These are phyloP conservation scores for Brassica incana DNA, from an alignment of 345 rosid species.

Conservation along the genomic window DNA sequence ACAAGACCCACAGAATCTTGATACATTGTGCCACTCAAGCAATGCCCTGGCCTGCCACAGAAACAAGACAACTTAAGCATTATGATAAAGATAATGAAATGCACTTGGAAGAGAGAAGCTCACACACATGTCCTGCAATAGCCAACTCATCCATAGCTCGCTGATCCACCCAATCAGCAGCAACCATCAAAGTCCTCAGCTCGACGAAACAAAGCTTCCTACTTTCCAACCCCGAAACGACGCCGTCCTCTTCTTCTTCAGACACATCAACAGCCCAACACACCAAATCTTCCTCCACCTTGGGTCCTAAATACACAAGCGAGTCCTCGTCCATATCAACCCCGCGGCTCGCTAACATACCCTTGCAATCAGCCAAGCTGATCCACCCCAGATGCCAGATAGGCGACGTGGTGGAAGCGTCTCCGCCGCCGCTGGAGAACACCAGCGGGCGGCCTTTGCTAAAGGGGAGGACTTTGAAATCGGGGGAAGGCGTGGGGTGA, in stretches of 20 bases:
- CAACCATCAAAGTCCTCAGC: slow-evolving; percentile 91
- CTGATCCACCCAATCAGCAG: slow-evolving; percentile 85
- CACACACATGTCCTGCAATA: slow-evolving; percentile 92
- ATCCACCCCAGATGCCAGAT: slow-evolving; percentile 86
- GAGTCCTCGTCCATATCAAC: slow-evolving; percentile 54
- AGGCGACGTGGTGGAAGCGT: slow-evolving; percentile 40
- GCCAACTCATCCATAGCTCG: slow-evolving; percentile 83
- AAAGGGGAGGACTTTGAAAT: slow-evolving; percentile 76
- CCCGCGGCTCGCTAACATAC: slow-evolving; percentile 46
- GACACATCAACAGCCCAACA: slow-evolving; percentile 83
- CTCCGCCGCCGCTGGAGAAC: slow-evolving; percentile 43
- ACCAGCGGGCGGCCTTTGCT: slow-evolving; percentile 83
- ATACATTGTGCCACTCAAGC: slow-evolving; percentile 74
- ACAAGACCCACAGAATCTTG: slow-evolving; percentile 80
- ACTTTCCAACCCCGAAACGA: slow-evolving; percentile 48
- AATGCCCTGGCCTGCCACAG: slow-evolving; percentile 66
- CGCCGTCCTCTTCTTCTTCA: slow-evolving; percentile 15
- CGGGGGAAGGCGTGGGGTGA: slow-evolving; percentile 46
- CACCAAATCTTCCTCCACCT: slow-evolving; percentile 57
- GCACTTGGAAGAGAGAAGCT: too few relatives aligned
- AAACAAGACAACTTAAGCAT: too few relatives aligned
- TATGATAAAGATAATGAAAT: too few relatives aligned
- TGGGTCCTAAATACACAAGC: slow-evolving; percentile 79
- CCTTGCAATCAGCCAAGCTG: slow-evolving; percentile 59
- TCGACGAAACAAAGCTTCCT: slow-evolving; percentile 70